Percentiles rank a stretch among this genome's conserved stretches.
Evolutionary conservation across 768 basidiomycete species (phyloP).

Genomic region (Paxillus involutus): DNA sequence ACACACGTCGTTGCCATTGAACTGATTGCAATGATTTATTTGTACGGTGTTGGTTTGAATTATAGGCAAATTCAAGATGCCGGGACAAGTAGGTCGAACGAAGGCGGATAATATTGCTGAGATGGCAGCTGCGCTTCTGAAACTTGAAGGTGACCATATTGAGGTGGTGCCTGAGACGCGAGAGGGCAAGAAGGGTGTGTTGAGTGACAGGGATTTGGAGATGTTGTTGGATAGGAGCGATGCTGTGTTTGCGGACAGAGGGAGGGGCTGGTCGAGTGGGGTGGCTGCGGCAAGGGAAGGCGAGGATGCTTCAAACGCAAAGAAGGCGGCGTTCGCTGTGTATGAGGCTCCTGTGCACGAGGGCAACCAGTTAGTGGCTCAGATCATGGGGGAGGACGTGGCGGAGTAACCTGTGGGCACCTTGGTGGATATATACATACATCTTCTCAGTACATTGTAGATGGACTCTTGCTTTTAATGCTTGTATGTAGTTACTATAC

Average conservation of each 20-base stretch:
- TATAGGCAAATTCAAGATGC: constrained; percentile 80
- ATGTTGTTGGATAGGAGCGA: constrained; percentile 78
- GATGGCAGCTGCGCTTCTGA: constrained; percentile 74
- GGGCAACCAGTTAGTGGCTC: constrained; percentile 68
- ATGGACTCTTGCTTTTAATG: too few species aligned
- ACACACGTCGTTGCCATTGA: neutral
- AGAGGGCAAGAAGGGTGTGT: constrained; percentile 66
- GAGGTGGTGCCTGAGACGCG: constrained; percentile 73
- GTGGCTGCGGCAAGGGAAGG: constrained; percentile 21
- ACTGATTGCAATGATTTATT: neutral
- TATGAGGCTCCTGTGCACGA: constrained; percentile 65
- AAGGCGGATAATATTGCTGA: constrained; percentile 73
- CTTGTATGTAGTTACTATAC: too few species aligned
- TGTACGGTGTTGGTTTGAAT: neutral
- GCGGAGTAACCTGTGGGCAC: constrained; percentile 6
- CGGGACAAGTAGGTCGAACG: constrained; percentile 51
- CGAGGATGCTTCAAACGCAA: constrained; percentile 13
- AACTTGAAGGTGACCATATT: constrained; percentile 87
- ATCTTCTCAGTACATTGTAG: too few species aligned
- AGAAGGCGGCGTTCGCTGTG: constrained; percentile 72
- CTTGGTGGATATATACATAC: too few species aligned
- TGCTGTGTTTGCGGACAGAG: constrained; percentile 68
- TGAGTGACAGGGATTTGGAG: constrained; percentile 81
- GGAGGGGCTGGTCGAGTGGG: constrained; percentile 70
- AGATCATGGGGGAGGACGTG: constrained; percentile 55